A percentile compares a stretch with the other conserved stretches of the same genome.
Conservation (phyloP, 1,139 yeast genomes). For the Pichia sp. region DNA sequence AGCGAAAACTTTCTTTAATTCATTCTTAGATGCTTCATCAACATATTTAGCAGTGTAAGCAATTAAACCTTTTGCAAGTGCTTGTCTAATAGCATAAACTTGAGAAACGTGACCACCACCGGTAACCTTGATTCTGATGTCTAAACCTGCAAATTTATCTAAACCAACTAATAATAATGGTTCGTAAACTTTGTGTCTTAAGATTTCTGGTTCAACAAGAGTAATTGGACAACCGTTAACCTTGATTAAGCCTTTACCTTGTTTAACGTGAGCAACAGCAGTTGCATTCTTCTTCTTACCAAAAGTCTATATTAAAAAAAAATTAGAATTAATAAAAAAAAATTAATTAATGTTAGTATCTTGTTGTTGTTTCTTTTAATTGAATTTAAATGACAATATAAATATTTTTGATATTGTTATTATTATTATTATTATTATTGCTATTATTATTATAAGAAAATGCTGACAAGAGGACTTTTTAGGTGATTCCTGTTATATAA, state of each 20-base stretch:
- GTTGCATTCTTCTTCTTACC: conserved; percentile 99
- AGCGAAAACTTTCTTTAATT: conserved; percentile 95
- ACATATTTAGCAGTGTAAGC: conserved; percentile 99
- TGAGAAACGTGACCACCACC: conserved; percentile 99
- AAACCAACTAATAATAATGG: conserved; percentile 97
- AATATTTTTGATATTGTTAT: too few relatives aligned
- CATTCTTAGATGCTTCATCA: conserved; percentile 99
- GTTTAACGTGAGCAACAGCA: conserved; percentile 99
- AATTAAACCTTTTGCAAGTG: conserved; percentile 98
- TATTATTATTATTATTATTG: too few relatives aligned
- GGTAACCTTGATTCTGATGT: conserved; percentile 97
- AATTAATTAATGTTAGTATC: conserved; percentile 13
- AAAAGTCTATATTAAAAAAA: conserved; percentile 62
- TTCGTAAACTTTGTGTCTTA: conserved; percentile 99
- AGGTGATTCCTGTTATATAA: too few relatives aligned
- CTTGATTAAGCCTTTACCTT: conserved; percentile 98
- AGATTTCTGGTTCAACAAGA: conserved; percentile 97
- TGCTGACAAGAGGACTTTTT: too few relatives aligned
- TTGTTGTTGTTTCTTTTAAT: background rate
- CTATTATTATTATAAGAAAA: too few relatives aligned
- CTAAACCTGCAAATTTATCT: conserved; percentile 97
- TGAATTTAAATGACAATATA: background rate
- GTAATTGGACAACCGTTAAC: conserved; percentile 99
- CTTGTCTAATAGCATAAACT: conserved; percentile 99
- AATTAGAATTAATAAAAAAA: background rate